A percentile compares a stretch with the other conserved stretches of the same genome.
phyloP scores from a whole-genome alignment of 441 rosid species.

The Mallotus japonicus region DNA sequence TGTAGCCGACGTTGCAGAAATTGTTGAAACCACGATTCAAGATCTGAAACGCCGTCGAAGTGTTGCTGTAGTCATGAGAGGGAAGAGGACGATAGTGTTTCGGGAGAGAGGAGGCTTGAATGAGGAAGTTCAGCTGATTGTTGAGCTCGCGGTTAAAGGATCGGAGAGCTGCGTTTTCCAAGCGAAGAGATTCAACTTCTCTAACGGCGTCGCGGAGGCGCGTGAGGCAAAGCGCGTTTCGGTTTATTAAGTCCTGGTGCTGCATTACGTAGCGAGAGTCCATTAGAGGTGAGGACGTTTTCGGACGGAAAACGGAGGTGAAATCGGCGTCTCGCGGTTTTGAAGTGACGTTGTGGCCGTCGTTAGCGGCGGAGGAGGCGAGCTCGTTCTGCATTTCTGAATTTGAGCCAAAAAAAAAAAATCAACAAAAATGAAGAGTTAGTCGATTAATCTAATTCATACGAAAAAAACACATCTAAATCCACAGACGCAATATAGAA shows the following conservation, averaged over 20 bases:
- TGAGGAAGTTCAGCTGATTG: conserved; percentile 36
- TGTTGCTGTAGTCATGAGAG: conserved; percentile 15
- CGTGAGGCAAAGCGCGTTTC: conserved; percentile 47
- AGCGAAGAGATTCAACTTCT: conserved; percentile 48
- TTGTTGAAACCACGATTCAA: conserved; percentile 24
- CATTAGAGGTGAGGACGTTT: conserved; percentile 2
- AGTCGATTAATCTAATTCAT: no score
- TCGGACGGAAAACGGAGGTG: conserved; percentile 13
- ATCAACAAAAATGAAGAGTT: not conserved
- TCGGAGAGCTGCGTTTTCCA: conserved; percentile 46
- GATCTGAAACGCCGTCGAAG: conserved; percentile 28
- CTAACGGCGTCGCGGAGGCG: conserved; percentile 43
- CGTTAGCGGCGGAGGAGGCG: conserved; percentile 16
- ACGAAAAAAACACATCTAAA: not conserved
- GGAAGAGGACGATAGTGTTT: conserved; percentile 15
- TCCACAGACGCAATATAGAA: not conserved
- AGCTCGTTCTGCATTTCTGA: conserved; percentile 36
- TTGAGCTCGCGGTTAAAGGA: conserved; percentile 48
- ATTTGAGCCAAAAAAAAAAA: not conserved
- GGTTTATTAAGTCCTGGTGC: conserved; percentile 48
- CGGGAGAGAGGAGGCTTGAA: conserved; percentile 39
- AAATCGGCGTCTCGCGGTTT: conserved; percentile 5
- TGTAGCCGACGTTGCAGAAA: conserved; percentile 24
- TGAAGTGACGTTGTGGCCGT: not conserved
- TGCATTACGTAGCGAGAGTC: conserved; percentile 39